Evolutionary conservation across 371 early-diverging fungal genomes (phyloP).

Genomic region (Mortierella sp.): DNA sequence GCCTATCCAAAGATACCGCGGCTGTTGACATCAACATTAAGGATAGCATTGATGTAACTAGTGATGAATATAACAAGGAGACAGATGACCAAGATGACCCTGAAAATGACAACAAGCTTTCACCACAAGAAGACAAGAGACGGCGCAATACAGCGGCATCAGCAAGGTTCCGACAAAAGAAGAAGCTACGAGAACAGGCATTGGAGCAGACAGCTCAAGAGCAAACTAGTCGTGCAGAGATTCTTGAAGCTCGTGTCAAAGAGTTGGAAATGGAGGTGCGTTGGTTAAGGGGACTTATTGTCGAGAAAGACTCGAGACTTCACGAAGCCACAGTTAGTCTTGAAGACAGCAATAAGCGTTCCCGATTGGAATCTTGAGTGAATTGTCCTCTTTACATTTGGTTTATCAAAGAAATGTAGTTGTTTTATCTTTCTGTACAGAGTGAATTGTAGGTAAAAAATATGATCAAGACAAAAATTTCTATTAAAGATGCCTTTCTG

Average conservation of each 20-base stretch:
- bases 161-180: slow-evolving; percentile 95
- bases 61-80: not conserved
- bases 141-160: slow-evolving; percentile 95
- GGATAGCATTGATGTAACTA: too few species aligned
- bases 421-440: too few species aligned
- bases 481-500: too few species aligned
- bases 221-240: slow-evolving; percentile 79
- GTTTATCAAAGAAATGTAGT: not conserved
- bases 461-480: too few species aligned
- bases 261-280: slow-evolving; percentile 92
- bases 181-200: slow-evolving; percentile 89
- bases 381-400: not conserved
- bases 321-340: slow-evolving; percentile 54
- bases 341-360: slow-evolving; percentile 12
- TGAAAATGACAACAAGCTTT: slow-evolving; percentile 16
- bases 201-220: slow-evolving; percentile 86
- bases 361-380: slow-evolving; percentile 1
- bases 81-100: slow-evolving; percentile 17
- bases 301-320: slow-evolving; percentile 79
- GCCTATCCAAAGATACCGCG: not conserved
- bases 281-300: slow-evolving; percentile 89
- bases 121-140: slow-evolving; percentile 84
- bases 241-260: slow-evolving; percentile 77
- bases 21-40: not conserved
- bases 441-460: too few species aligned